phyloP scores from a whole-genome alignment of 371 early-diverging fungal genomes.

The Apophysomyces elegans region DNA sequence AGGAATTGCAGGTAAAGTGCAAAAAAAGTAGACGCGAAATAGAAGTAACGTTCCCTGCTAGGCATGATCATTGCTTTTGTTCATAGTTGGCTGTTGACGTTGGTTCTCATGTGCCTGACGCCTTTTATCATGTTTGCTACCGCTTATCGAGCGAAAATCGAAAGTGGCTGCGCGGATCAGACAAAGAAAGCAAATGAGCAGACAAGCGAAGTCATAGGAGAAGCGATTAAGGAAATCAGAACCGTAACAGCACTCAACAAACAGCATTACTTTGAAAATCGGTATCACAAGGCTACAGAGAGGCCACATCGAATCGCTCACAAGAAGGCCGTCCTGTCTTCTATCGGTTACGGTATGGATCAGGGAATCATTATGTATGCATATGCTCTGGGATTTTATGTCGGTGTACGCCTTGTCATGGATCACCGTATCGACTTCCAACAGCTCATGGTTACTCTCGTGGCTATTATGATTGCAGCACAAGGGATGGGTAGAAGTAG shows the following conservation, averaged over 20 bases:
- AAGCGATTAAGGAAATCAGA: slow-evolving; percentile 87
- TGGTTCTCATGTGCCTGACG: slow-evolving; percentile 59
- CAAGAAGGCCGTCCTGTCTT: slow-evolving; percentile 57
- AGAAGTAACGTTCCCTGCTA: neutral
- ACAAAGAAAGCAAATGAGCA: slow-evolving; percentile 71
- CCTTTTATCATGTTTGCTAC: slow-evolving; percentile 58
- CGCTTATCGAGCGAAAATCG: slow-evolving; percentile 44
- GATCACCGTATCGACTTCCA: slow-evolving; percentile 35
- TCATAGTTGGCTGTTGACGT: slow-evolving; percentile 61
- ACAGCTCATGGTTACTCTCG: slow-evolving; percentile 68
- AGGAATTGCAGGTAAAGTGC: slow-evolving; percentile 25
- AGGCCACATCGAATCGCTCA: slow-evolving; percentile 69
- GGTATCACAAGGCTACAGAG: slow-evolving; percentile 62
- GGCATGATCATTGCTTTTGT: slow-evolving; percentile 55
- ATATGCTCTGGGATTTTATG: slow-evolving; percentile 66
- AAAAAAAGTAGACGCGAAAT: too few relatives aligned
- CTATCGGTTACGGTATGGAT: slow-evolving; percentile 70
- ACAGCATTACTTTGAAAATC: slow-evolving; percentile 67
- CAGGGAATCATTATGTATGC: slow-evolving; percentile 71
- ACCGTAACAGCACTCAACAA: slow-evolving; percentile 87
- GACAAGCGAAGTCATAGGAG: slow-evolving; percentile 78
- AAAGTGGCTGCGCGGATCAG: slow-evolving; percentile 61
- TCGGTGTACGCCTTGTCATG: slow-evolving; percentile 53
- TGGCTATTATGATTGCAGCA: slow-evolving; percentile 78
- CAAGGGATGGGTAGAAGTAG: slow-evolving; percentile 68